A percentile compares a stretch with the other conserved stretches of the same genome.
These are phyloP conservation scores for Leersia perrieri DNA, from an alignment of 176 grass and related monocot genomes.

Conservation along the genomic window DNA sequence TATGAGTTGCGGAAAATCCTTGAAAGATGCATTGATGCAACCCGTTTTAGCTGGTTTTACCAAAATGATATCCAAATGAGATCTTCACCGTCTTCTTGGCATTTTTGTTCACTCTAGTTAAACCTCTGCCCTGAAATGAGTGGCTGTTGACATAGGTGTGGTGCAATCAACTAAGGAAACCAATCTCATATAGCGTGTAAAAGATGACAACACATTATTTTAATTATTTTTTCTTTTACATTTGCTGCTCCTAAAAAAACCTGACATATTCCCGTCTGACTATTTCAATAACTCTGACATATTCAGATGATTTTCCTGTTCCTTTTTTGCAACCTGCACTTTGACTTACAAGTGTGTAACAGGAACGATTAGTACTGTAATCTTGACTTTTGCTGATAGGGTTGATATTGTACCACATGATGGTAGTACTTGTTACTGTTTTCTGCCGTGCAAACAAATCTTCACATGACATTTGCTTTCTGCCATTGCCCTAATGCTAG, in stretches of 20 bases:
- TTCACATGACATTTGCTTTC: constrained; percentile 35
- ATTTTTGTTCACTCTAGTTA: constrained; percentile 10
- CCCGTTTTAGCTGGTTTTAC: background rate
- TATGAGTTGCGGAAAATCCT: background rate
- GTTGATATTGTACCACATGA: constrained; percentile 4
- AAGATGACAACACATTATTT: background rate
- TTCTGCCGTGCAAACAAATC: constrained; percentile 31
- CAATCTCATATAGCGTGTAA: background rate
- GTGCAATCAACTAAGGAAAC: background rate
- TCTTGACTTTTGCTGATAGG: constrained; percentile 37
- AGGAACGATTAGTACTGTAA: constrained; percentile 12
- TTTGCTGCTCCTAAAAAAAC: background rate
- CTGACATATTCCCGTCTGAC: background rate
- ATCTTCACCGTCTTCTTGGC: background rate
- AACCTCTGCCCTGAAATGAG: background rate
- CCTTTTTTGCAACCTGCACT: background rate
- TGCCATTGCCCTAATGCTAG: constrained; percentile 36
- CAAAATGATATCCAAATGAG: background rate
- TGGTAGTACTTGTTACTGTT: constrained; percentile 43
- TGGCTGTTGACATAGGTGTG: background rate
- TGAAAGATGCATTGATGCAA: background rate
- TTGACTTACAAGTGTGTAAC: constrained; percentile 16
- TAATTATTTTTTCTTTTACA: background rate
- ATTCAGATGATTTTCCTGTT: background rate
- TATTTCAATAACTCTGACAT: background rate